Evolutionary conservation across 306 rosid genomes (phyloP).

Genomic region (Quercus mongolica): DNA sequence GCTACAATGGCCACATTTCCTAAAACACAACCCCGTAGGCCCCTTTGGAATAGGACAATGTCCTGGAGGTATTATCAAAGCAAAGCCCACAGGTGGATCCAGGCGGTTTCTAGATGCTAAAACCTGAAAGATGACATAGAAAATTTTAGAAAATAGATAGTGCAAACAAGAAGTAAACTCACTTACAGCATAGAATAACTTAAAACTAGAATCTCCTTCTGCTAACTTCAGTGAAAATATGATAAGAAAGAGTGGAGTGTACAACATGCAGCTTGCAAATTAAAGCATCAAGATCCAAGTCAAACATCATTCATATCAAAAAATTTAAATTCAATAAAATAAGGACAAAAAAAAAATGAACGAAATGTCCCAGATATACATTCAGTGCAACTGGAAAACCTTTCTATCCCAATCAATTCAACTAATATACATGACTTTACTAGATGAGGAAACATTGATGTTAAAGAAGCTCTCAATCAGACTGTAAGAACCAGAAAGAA

Average conservation of each 20-base stretch:
- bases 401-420: neutral
- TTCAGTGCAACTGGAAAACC: neutral
- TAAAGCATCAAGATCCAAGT: neutral
- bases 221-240: too few species aligned
- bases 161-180: too few species aligned
- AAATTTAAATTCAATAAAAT: neutral
- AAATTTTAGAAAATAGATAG: too few species aligned
- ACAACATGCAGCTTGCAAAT: neutral
- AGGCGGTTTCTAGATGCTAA: too few species aligned
- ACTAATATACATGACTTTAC: neutral
- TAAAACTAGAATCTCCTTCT: too few species aligned
- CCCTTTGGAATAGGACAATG: too few species aligned
- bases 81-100: too few species aligned
- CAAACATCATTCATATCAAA: neutral
- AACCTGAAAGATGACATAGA: too few species aligned
- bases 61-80: too few species aligned
- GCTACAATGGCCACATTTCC: too few species aligned
- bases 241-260: slow-evolving; percentile 22
- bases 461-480: neutral
- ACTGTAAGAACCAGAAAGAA: neutral
- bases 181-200: too few species aligned
- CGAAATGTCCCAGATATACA: neutral
- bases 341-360: neutral
- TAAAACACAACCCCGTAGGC: too few species aligned
- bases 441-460: neutral